Percentiles rank a stretch among this genome's conserved stretches.
Evolutionary conservation across 2,329 filamentous ascomycete genomes (phyloP).

Genomic region (Colletotrichum simmondsii): DNA sequence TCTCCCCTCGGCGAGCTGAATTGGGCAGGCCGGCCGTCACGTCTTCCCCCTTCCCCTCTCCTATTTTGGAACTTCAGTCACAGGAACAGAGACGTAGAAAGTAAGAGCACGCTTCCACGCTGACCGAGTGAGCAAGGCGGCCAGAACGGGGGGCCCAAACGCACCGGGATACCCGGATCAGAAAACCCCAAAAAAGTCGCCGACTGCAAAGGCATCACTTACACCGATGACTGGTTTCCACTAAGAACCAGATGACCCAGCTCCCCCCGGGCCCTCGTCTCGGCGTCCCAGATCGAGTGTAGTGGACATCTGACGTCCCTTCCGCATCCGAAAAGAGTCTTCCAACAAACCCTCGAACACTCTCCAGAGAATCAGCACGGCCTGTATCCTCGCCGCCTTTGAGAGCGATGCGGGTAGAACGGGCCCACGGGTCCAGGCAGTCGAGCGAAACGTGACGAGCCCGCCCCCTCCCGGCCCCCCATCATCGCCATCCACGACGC

Average conservation of each 20-base stretch:
- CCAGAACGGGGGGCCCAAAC: not conserved
- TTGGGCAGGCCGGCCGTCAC: not conserved
- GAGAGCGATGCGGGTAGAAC: not conserved
- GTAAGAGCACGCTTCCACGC: too few species aligned
- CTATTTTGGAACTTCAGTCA: not conserved
- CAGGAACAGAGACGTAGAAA: not conserved
- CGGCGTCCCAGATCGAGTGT: not conserved
- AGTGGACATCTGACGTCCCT: not conserved
- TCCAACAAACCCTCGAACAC: not conserved
- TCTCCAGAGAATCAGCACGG: not conserved
- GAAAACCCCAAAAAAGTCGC: not conserved
- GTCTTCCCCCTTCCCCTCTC: not conserved
- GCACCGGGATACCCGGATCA: not conserved
- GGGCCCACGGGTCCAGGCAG: not conserved
- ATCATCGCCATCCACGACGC: not conserved
- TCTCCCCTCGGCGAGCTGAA: not conserved
- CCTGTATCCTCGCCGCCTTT: not conserved
- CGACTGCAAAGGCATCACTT: not conserved
- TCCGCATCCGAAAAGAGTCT: not conserved
- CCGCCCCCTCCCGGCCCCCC: too few species aligned
- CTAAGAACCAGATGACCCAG: too few species aligned
- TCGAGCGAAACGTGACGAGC: not conserved
- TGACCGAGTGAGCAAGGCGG: not conserved
- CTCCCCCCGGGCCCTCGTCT: too few species aligned
- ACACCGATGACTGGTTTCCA: not conserved